Conservation (phyloP, 768 basidiomycete genomes). For the Russula foetens region DNA sequence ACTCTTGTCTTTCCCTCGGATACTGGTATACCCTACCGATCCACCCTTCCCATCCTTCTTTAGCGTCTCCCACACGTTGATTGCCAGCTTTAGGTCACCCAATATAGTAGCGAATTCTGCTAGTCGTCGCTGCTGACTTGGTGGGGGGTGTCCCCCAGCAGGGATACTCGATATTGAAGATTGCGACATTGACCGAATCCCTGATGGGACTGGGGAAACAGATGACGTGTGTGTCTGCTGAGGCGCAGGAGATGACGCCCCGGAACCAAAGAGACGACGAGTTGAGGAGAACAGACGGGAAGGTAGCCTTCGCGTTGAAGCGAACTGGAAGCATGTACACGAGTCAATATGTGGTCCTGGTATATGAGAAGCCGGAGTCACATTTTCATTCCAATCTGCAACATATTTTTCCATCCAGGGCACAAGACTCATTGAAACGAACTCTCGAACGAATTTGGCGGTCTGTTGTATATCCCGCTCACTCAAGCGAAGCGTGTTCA, state of each 20-base stretch:
- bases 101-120: slow-evolving; percentile 94
- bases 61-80: slow-evolving; percentile 75
- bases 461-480: slow-evolving; percentile 70
- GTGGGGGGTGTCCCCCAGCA: slow-evolving; percentile 26
- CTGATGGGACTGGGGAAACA: slow-evolving; percentile 28
- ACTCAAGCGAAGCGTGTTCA: slow-evolving; percentile 40
- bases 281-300: slow-evolving; percentile 84
- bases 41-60: slow-evolving; percentile 85
- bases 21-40: slow-evolving; percentile 46
- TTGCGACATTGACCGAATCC: slow-evolving; percentile 28
- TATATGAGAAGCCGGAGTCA: slow-evolving; percentile 26
- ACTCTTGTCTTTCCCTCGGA: neutral
- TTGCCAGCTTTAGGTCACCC: slow-evolving; percentile 82
- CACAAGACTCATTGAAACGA: slow-evolving; percentile 79
- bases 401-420: slow-evolving; percentile 98
- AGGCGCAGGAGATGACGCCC: slow-evolving; percentile 32
- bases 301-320: slow-evolving; percentile 69
- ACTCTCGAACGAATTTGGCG: slow-evolving; percentile 76
- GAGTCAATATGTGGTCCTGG: neutral
- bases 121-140: slow-evolving; percentile 73
- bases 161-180: slow-evolving; percentile 24
- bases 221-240: slow-evolving; percentile 33
- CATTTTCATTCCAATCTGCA: slow-evolving; percentile 87
- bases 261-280: slow-evolving; percentile 69
- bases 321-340: slow-evolving; percentile 38